Conservation (phyloP, 1,139 yeast genomes). For the Sugiyamaella sp. region DNA sequence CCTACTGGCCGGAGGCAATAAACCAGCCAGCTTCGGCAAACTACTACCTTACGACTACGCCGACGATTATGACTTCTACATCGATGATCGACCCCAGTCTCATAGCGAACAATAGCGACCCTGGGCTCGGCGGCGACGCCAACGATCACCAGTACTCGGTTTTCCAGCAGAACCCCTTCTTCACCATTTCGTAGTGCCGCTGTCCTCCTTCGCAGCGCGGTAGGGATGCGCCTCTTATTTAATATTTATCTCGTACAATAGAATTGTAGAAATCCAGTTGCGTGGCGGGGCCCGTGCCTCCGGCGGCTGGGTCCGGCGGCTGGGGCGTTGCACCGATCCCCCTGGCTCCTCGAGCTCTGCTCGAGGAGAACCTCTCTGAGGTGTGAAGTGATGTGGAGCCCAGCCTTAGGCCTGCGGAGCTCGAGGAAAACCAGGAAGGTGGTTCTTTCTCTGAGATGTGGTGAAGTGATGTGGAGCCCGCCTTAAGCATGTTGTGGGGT, state of each 20-base stretch:
- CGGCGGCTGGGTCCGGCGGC: slow-evolving; percentile 5
- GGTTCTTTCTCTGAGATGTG: too few relatives aligned
- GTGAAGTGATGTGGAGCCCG: too few relatives aligned
- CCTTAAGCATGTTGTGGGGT: too few relatives aligned
- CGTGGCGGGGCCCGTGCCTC: not conserved
- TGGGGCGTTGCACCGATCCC: not conserved
- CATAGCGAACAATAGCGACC: not conserved
- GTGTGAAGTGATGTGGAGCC: too few relatives aligned
- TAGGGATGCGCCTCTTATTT: not conserved
- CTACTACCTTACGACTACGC: not conserved
- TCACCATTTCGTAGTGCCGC: not conserved
- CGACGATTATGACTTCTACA: not conserved
- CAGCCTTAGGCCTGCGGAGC: too few relatives aligned
- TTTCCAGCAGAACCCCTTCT: not conserved
- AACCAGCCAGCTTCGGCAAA: not conserved
- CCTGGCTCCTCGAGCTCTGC: slow-evolving; percentile 2
- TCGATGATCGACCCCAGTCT: not conserved
- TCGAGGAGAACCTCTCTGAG: too few relatives aligned
- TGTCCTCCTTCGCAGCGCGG: not conserved
- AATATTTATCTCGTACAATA: not conserved
- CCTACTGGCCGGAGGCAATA: not conserved
- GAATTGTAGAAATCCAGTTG: not conserved
- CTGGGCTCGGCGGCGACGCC: not conserved
- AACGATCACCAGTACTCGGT: not conserved
- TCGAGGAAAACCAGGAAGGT: not conserved